Evolutionary conservation across 495 filamentous ascomycete species (phyloP).

Genomic region (Neurospora sp.): DNA sequence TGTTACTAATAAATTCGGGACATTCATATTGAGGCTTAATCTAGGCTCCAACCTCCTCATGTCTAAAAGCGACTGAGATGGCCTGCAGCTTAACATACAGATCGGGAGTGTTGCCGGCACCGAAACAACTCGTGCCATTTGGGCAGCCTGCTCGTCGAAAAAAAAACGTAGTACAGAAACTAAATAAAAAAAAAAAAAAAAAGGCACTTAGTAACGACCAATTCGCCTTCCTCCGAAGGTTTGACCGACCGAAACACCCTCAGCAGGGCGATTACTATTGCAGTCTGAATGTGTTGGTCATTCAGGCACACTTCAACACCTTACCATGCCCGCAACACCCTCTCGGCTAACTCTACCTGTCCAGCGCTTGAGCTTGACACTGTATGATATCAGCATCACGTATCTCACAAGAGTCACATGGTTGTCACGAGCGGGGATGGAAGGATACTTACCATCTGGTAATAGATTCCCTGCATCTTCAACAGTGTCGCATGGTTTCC

Average conservation of each 20-base stretch:
- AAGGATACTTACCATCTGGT: constrained; percentile 39
- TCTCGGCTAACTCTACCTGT: constrained; percentile 19
- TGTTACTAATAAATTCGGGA: not conserved
- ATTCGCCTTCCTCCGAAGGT: not conserved
- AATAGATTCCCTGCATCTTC: constrained; percentile 42
- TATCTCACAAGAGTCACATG: not conserved
- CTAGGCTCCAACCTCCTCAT: not conserved
- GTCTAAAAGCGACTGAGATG: not conserved
- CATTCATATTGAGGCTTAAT: not conserved
- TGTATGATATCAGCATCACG: constrained; percentile 16
- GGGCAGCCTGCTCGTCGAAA: not conserved
- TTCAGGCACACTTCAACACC: not conserved
- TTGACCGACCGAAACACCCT: not conserved
- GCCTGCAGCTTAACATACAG: not conserved
- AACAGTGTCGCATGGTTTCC: constrained; percentile 41
- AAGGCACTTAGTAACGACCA: not conserved
- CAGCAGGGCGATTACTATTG: not conserved
- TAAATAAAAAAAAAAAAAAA: too few species aligned
- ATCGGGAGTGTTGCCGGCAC: not conserved
- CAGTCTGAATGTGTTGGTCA: not conserved
- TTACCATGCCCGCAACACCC: not conserved
- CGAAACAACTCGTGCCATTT: not conserved
- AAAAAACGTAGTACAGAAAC: not conserved
- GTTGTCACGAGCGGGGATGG: not conserved
- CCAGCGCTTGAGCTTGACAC: constrained; percentile 38